Conservation (phyloP, 2,329 filamentous ascomycete genomes). For the Colletotrichum theobromicola region DNA sequence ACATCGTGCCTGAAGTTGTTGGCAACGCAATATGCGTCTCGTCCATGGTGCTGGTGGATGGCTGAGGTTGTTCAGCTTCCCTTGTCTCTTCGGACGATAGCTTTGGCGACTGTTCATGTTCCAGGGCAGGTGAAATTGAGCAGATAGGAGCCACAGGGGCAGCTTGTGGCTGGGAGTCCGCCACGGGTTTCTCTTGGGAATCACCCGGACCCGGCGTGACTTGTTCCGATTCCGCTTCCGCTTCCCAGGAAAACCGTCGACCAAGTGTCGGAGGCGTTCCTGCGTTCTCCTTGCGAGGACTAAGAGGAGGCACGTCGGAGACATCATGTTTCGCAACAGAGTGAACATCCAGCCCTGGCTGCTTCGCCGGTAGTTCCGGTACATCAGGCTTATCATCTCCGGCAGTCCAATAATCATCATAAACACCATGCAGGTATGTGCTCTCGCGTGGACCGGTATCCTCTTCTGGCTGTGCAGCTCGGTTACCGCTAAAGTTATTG, state of each 20-base stretch:
- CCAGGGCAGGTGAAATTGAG: not conserved
- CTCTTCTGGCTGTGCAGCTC: not conserved
- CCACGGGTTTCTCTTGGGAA: not conserved
- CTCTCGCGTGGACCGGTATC: constrained; percentile 52
- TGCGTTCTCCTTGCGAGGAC: constrained; percentile 18
- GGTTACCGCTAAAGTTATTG: not conserved
- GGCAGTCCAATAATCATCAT: constrained; percentile 70
- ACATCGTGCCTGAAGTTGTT: constrained; percentile 22
- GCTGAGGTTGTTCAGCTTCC: not conserved
- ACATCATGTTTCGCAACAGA: not conserved
- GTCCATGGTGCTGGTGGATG: not conserved
- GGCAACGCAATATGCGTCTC: not conserved
- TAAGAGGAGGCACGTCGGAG: constrained; percentile 13
- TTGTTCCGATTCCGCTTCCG: constrained; percentile 29
- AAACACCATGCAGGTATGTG: constrained; percentile 68
- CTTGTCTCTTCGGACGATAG: not conserved
- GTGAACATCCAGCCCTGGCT: not conserved
- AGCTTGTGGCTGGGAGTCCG: not conserved
- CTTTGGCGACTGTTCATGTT: not conserved
- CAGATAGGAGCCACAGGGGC: not conserved
- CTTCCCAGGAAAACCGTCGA: constrained; percentile 50
- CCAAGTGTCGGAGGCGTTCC: not conserved
- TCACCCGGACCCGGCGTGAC: not conserved
- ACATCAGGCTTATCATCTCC: constrained; percentile 42
- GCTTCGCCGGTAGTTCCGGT: not conserved